Evolutionary conservation across 2,329 filamentous ascomycete species (phyloP), one percentile per base, ranked within the genome.

Genomic region (Aspergillus piperis): DNA sequence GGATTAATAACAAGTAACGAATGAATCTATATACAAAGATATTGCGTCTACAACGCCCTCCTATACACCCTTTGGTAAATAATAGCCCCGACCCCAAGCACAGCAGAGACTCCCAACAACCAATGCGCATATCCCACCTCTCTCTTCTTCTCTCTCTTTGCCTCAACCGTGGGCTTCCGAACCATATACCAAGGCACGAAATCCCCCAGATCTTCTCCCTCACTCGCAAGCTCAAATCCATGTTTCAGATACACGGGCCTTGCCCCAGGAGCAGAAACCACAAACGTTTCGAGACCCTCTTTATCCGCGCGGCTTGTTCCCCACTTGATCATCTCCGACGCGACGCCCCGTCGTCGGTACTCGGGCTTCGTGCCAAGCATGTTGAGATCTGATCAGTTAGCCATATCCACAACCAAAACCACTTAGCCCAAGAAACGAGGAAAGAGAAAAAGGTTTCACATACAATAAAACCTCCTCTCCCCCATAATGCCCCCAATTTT

Each of bases 191-290:
- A 23, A 44, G 59, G 27, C 60, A 64, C 59, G 44, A 59, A 60
- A 19, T 38, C 15, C 32, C 63, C 49, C 2, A 38, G 19, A 19
- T 55, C 19, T 38, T 61, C 58, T 42, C 41, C 56, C 53, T 19
- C 44, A 17, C 56, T 52, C 38, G 64, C 27, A 10, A 71, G 66
- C 23, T 66, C 64, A 62, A 81, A 81, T 4, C 77, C 77, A 55
- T 70, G 68, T 44, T 70, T 79, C 60, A 70, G 54, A 62, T 81
- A 81, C 36, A 81, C 23, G 1, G 64, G 60, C 53, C 72, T 74
- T 2, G 72, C 79, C 5, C 56, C 67, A 13, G 67, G 64, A 2
- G 75, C 76, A 13, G 77, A 69, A 39, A 75, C 70, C 0, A 81
- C 69, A 41, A 71, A 80, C 2, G 68, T 69, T 19, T 75, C 70